Percentiles rank a stretch among this genome's conserved stretches.
These are phyloP conservation scores for Rhynchospora tenuis DNA, from an alignment of 176 grass and related monocot genomes.

Conservation along the genomic window DNA sequence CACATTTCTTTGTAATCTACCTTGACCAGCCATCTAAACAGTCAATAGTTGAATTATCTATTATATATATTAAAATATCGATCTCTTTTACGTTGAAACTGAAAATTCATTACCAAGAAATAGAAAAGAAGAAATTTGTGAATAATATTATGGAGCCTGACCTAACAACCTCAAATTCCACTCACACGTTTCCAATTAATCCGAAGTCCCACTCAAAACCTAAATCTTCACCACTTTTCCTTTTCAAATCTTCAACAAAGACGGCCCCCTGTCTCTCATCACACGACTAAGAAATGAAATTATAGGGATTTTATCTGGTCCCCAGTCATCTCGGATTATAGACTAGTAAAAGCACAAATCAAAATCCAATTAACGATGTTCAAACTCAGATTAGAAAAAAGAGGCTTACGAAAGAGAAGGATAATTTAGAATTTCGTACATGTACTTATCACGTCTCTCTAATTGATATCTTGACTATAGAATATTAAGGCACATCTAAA, in stretches of 20 bases:
- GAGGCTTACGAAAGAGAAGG: neutral
- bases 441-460: neutral
- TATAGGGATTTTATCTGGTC: neutral
- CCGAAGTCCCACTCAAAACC: neutral
- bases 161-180: constrained; percentile 17
- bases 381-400: neutral
- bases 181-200: constrained; percentile 5
- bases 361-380: neutral
- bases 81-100: neutral
- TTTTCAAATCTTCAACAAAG: constrained; percentile 10
- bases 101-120: neutral
- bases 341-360: neutral
- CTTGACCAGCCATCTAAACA: too few species aligned
- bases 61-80: neutral
- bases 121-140: neutral
- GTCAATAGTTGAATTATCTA: too few species aligned
- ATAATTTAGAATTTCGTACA: neutral
- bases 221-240: neutral
- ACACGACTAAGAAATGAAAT: constrained; percentile 5
- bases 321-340: constrained; percentile 10
- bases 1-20: neutral
- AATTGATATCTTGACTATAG: neutral
- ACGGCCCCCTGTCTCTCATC: neutral
- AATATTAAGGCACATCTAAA: neutral
- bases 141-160: neutral